Percentiles rank a stretch among this genome's conserved stretches.
phyloP scores from a whole-genome alignment of 129 eudicot genomes.

The Lactuca saligna region DNA sequence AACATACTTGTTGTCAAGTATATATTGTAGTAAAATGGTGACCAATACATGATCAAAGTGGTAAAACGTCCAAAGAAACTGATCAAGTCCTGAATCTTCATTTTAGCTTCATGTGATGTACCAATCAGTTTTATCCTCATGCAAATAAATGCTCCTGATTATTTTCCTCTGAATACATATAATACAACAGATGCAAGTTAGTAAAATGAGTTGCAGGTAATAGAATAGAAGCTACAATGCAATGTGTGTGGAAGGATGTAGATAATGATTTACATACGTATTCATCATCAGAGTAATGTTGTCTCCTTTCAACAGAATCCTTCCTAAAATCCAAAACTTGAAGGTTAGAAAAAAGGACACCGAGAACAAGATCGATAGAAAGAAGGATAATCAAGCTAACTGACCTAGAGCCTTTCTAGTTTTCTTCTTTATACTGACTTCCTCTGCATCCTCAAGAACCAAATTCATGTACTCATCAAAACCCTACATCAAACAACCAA shows the following conservation, averaged over 20 bases:
- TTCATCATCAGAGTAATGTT: constrained; percentile 71
- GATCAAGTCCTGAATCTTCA: background rate
- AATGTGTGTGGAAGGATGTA: background rate
- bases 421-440: constrained; percentile 66
- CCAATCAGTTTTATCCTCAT: background rate
- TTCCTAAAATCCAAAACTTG: constrained; percentile 29
- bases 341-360: background rate
- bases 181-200: constrained; percentile 2
- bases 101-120: background rate
- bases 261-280: constrained; percentile 32
- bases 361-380: background rate
- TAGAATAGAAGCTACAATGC: background rate
- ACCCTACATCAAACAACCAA: constrained; percentile 34
- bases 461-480: constrained; percentile 82
- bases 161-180: constrained; percentile 28
- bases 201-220: background rate
- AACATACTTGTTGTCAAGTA: background rate
- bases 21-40: constrained; percentile 1
- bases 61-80: background rate
- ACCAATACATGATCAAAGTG: background rate
- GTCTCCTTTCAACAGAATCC: constrained; percentile 62
- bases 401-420: constrained; percentile 63
- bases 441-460: constrained; percentile 78
- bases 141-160: background rate
- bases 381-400: background rate